Percentiles rank a stretch among this genome's conserved stretches.
Conservation (phyloP, 495 filamentous ascomycete genomes). For the Penicillium ochrochloron region DNA sequence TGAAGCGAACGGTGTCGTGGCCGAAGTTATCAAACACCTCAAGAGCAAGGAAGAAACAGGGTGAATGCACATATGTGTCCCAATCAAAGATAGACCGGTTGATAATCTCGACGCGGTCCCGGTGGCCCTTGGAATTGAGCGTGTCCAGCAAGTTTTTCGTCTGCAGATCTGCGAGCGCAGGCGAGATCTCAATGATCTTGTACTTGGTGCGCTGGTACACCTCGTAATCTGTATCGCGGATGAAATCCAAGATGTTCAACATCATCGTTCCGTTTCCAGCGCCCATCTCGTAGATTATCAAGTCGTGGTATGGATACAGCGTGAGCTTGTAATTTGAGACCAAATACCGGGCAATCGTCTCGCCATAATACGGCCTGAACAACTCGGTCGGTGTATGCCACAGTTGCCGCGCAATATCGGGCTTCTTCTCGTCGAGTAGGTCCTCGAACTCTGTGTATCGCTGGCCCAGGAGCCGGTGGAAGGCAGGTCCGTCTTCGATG, state of each 20-base stretch:
- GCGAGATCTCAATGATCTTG: constrained; percentile 93
- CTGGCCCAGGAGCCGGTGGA: constrained; percentile 72
- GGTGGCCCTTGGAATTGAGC: constrained; percentile 71
- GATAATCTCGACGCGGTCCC: constrained; percentile 86
- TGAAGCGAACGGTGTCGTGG: constrained; percentile 91
- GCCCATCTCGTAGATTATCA: constrained; percentile 98
- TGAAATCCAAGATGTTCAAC: constrained; percentile 96
- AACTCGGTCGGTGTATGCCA: constrained; percentile 99
- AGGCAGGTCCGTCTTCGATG: constrained; percentile 81
- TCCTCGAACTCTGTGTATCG: constrained; percentile 92
- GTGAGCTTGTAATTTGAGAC: constrained; percentile 94
- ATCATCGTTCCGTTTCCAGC: constrained; percentile 97
- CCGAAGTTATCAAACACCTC: constrained; percentile 99
- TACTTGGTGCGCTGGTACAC: constrained; percentile 95
- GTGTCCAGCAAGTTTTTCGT: constrained; percentile 66
- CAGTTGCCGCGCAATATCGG: constrained; percentile 81
- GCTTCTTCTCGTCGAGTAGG: constrained; percentile 68
- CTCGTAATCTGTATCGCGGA: constrained; percentile 83
- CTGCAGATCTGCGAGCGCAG: constrained; percentile 78
- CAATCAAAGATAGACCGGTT: constrained; percentile 96
- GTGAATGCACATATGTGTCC: constrained; percentile 79
- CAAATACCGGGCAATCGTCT: constrained; percentile 92
- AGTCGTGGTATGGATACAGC: constrained; percentile 92
- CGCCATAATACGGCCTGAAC: constrained; percentile 95
- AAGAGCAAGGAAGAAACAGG: constrained; percentile 97